phyloP scores from a whole-genome alignment of 352 stramenopile genomes.

The Globisporangium paddicum region DNA sequence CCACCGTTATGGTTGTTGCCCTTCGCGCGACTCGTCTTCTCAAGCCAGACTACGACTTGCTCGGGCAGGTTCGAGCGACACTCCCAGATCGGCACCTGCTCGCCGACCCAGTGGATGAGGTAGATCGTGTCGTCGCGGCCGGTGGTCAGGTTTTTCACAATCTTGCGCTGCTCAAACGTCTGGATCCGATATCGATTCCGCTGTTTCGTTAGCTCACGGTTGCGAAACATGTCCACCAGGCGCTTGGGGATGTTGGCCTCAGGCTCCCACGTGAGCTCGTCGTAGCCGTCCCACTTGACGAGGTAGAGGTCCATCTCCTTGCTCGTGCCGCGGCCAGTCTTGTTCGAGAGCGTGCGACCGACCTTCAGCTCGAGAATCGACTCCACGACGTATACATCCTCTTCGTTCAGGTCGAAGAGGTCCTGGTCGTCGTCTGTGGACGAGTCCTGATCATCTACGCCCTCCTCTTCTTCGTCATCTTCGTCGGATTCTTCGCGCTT shows the following conservation, averaged over 20 bases:
- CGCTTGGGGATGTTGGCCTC: conserved; percentile 61
- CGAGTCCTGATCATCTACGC: conserved; percentile 26
- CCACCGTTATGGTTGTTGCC: background rate
- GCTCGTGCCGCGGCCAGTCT: conserved; percentile 24
- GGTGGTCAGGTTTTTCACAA: conserved; percentile 60
- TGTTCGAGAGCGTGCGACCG: conserved; percentile 26
- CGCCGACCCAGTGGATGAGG: conserved; percentile 60
- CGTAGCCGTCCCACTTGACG: conserved; percentile 76
- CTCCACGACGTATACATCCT: conserved; percentile 72
- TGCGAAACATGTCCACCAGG: conserved; percentile 53
- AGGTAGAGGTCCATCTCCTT: conserved; percentile 72
- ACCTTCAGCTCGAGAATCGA: conserved; percentile 67
- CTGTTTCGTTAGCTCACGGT: conserved; percentile 44
- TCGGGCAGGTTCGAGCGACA: conserved; percentile 42
- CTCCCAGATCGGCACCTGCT: conserved; percentile 47
- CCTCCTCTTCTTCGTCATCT: conserved; percentile 14
- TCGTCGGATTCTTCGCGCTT: conserved; percentile 9
- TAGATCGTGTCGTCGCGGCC: conserved; percentile 57
- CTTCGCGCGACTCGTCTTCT: conserved; percentile 47
- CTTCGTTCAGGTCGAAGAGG: conserved; percentile 67
- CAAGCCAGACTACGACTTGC: conserved; percentile 59
- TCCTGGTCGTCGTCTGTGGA: conserved; percentile 64
- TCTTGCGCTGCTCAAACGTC: conserved; percentile 38
- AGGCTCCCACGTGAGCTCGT: conserved; percentile 78
- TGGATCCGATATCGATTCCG: conserved; percentile 53